Percentiles rank a stretch among this genome's conserved stretches.
Conservation (phyloP, 768 basidiomycete species). For the Cystobasidium ongulense region DNA sequence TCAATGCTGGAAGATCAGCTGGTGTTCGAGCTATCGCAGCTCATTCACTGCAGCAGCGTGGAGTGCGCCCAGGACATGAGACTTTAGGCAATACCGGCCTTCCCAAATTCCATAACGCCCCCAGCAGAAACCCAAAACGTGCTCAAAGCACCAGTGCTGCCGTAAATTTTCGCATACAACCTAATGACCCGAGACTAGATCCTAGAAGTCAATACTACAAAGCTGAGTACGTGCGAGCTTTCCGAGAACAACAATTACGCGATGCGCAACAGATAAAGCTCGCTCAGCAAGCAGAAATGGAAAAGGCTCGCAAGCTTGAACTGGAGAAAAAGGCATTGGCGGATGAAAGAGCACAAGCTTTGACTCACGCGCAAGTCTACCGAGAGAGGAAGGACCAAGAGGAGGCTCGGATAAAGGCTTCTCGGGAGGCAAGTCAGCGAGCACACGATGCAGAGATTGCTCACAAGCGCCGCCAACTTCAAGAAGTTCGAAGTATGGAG, state of each 20-base stretch:
- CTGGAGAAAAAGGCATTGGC: not conserved
- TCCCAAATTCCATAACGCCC: not conserved
- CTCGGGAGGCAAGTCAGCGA: not conserved
- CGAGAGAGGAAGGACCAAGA: not conserved
- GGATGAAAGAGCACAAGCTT: not conserved
- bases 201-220: not conserved
- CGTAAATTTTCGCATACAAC: slow-evolving; percentile 1
- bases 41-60: not conserved
- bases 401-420: not conserved
- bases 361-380: not conserved
- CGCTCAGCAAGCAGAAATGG: not conserved
- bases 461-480: not conserved
- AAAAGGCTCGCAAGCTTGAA: not conserved
- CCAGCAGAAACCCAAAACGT: not conserved
- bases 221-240: not conserved
- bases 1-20: not conserved
- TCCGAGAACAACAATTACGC: not conserved
- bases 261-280: not conserved
- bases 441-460: slow-evolving; percentile 3
- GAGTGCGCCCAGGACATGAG: not conserved
- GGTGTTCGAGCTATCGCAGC: not conserved
- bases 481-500: not conserved
- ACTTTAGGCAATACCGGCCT: not conserved
- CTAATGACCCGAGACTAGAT: slow-evolving; percentile 2
- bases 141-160: not conserved